phyloP scores from a whole-genome alignment of 192 early-diverging fungal species.

The Dissophora globulifera region DNA sequence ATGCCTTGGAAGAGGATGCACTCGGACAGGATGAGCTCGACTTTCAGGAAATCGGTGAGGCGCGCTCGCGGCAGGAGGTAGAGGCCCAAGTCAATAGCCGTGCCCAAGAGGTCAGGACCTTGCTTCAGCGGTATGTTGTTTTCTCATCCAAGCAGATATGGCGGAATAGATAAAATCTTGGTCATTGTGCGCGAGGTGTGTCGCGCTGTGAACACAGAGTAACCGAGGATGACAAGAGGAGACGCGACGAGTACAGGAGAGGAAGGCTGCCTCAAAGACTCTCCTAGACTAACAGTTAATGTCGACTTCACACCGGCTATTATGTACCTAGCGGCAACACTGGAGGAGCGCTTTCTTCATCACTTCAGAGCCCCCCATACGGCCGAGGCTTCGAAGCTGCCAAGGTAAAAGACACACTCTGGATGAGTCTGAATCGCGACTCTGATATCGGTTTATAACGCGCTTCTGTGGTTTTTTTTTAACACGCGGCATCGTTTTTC shows the following conservation, averaged over 20 bases:
- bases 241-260: background rate
- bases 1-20: slow-evolving; percentile 58
- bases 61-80: slow-evolving; percentile 57
- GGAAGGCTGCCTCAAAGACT: too few species aligned
- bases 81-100: slow-evolving; percentile 65
- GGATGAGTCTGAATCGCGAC: too few species aligned
- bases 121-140: slow-evolving; percentile 65
- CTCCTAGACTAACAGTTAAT: too few species aligned
- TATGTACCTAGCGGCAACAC: slow-evolving; percentile 61
- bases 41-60: slow-evolving; percentile 54
- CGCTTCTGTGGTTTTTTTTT: too few species aligned
- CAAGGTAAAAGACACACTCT: slow-evolving; percentile 74
- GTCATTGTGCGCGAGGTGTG: too few species aligned
- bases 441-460: too few species aligned
- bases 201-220: too few species aligned
- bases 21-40: slow-evolving; percentile 49
- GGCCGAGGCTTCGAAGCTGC: slow-evolving; percentile 66
- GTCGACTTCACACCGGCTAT: too few species aligned
- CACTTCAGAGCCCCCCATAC: slow-evolving; percentile 80
- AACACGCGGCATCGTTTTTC: too few species aligned
- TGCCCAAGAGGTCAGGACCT: slow-evolving; percentile 69
- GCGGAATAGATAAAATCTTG: too few species aligned
- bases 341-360: slow-evolving; percentile 65
- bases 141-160: too few species aligned
- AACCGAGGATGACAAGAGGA: background rate